These are phyloP conservation scores for Nothophytophthora sp. DNA, from an alignment of 352 stramenopile species.

Conservation along the genomic window DNA sequence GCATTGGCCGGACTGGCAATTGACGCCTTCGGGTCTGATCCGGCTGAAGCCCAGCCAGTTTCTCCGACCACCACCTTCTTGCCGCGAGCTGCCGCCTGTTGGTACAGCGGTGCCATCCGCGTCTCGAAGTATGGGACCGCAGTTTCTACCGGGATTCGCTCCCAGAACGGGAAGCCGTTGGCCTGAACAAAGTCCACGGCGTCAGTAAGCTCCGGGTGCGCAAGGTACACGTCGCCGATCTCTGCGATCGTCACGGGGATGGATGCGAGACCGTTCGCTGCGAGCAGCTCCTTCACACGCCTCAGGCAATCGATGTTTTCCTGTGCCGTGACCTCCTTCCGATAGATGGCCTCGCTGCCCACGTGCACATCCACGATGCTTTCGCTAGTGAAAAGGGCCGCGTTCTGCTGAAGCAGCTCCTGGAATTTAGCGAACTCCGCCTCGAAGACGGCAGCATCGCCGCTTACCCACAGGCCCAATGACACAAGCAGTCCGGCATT, in stretches of 20 bases:
- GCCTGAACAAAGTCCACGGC: conserved; percentile 59
- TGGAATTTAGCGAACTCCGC: conserved; percentile 41
- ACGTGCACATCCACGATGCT: conserved; percentile 61
- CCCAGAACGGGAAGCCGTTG: conserved; percentile 77
- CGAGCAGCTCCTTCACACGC: conserved; percentile 40
- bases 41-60: conserved; percentile 63
- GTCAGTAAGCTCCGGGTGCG: conserved; percentile 40
- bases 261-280: conserved; percentile 12
- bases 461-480: conserved; percentile 68
- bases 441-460: conserved; percentile 33
- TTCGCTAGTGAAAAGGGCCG: conserved; percentile 18
- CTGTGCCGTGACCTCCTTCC: conserved; percentile 48
- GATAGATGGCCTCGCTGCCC: conserved; percentile 69
- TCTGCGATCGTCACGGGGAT: conserved; percentile 67
- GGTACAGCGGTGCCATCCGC: conserved; percentile 42
- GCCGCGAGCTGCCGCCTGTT: conserved; percentile 19
- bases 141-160: conserved; percentile 34
- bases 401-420: conserved; percentile 28
- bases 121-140: conserved; percentile 42
- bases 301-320: conserved; percentile 44
- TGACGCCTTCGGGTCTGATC: conserved; percentile 35
- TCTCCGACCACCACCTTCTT: conserved; percentile 68
- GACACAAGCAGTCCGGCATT: conserved; percentile 47
- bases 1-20: conserved; percentile 43
- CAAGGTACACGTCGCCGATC: conserved; percentile 64